Percentiles rank a stretch among this genome's conserved stretches.
phyloP scores from a whole-genome alignment of 2,329 filamentous ascomycete genomes.

The Piedraia hortae region DNA sequence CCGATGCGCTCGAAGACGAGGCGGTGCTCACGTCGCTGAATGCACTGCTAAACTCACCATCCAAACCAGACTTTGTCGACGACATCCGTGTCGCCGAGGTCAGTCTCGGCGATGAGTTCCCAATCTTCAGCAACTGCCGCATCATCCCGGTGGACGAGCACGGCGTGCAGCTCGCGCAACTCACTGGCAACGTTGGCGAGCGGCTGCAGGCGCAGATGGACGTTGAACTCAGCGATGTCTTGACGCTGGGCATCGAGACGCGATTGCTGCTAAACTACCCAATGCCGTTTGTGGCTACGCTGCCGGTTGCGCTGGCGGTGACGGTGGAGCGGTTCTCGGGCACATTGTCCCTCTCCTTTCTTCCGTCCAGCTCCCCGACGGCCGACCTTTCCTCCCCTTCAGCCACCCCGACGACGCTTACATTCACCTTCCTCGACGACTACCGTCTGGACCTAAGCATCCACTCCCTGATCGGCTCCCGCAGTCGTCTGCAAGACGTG shows the following conservation, averaged over 20 bases:
- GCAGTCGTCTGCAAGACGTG: slow-evolving; percentile 58
- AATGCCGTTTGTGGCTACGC: slow-evolving; percentile 59
- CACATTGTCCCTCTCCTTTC: slow-evolving; percentile 77
- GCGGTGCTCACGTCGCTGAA: slow-evolving; percentile 67
- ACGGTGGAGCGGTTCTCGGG: slow-evolving; percentile 86
- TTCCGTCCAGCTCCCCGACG: slow-evolving; percentile 28
- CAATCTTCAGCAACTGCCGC: slow-evolving; percentile 93
- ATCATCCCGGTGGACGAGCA: slow-evolving; percentile 78
- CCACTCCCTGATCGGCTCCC: slow-evolving; percentile 48
- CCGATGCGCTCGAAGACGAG: slow-evolving; percentile 75
- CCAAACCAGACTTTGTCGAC: slow-evolving; percentile 72
- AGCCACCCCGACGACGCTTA: slow-evolving; percentile 42
- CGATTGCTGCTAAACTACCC: slow-evolving; percentile 87
- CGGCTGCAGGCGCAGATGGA: slow-evolving; percentile 86
- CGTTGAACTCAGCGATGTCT: slow-evolving; percentile 84
- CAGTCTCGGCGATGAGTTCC: slow-evolving; percentile 84
- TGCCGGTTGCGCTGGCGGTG: slow-evolving; percentile 77
- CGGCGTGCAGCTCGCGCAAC: slow-evolving; percentile 25
- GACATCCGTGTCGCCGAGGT: slow-evolving; percentile 86
- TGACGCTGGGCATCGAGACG: slow-evolving; percentile 83
- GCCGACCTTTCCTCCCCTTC: not conserved
- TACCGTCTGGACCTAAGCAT: slow-evolving; percentile 65
- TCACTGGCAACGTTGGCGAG: slow-evolving; percentile 26
- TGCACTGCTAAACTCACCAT: slow-evolving; percentile 56
- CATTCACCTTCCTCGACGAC: slow-evolving; percentile 79